A percentile compares a stretch with the other conserved stretches of the same genome.
Evolutionary conservation across 495 filamentous ascomycete species (phyloP).

Genomic region (Penicillium fimorum): DNA sequence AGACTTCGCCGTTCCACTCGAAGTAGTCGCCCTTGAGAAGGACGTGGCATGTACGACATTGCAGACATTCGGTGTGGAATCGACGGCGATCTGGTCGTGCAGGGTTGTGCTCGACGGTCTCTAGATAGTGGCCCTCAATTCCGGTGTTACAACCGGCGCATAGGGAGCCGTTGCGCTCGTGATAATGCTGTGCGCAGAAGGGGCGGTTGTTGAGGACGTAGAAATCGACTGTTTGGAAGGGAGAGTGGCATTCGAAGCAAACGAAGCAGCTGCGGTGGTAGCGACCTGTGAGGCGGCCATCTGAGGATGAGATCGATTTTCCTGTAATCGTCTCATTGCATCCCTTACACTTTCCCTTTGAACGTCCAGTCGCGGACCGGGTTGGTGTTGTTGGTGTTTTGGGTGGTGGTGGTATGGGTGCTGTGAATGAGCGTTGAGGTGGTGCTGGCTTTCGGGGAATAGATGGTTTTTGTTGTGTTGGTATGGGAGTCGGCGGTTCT

Average conservation of each 20-base stretch:
- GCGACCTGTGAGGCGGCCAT: slow-evolving; percentile 87
- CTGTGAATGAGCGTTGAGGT: slow-evolving; percentile 28
- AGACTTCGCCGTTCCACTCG: slow-evolving; percentile 63
- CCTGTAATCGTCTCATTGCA: slow-evolving; percentile 78
- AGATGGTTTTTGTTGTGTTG: slow-evolving; percentile 18
- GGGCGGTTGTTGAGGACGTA: slow-evolving; percentile 86
- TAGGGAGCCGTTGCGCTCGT: slow-evolving; percentile 81
- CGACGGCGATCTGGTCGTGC: slow-evolving; percentile 60
- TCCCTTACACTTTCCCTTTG: slow-evolving; percentile 78
- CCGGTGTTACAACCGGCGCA: slow-evolving; percentile 77
- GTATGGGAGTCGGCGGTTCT: slow-evolving; percentile 1
- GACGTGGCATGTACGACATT: slow-evolving; percentile 58
- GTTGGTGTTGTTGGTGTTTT: slow-evolving; percentile 26
- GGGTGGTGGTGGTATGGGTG: slow-evolving; percentile 29
- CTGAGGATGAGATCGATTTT: slow-evolving; percentile 90
- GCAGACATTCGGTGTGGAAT: slow-evolving; percentile 85
- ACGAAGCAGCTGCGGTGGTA: slow-evolving; percentile 96
- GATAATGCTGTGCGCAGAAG: slow-evolving; percentile 91
- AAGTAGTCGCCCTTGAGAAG: slow-evolving; percentile 68
- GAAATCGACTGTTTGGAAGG: slow-evolving; percentile 87
- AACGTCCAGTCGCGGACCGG: slow-evolving; percentile 28
- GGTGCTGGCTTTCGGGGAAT: slow-evolving; percentile 22
- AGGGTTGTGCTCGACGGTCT: slow-evolving; percentile 55
- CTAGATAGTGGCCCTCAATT: slow-evolving; percentile 94
- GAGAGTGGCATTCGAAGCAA: slow-evolving; percentile 75